phyloP scores from a whole-genome alignment of 2,329 filamentous ascomycete genomes.

The Tolypocladium inflatum region DNA sequence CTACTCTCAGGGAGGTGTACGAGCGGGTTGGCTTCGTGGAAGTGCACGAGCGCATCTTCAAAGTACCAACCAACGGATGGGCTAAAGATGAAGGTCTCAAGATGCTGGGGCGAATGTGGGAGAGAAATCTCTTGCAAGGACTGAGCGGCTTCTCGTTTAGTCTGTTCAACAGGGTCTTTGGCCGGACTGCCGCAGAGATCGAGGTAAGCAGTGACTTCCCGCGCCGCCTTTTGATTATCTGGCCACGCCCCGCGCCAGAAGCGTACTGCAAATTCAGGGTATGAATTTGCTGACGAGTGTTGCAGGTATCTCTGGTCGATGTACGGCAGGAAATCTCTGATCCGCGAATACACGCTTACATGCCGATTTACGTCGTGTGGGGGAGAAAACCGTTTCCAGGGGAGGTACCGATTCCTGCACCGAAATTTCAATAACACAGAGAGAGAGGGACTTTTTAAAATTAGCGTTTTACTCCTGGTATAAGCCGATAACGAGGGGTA shows the following conservation, averaged over 20 bases:
- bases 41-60: slow-evolving; percentile 41
- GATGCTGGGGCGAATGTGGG: slow-evolving; percentile 35
- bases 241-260: not conserved
- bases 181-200: slow-evolving; percentile 33
- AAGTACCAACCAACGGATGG: slow-evolving; percentile 46
- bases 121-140: slow-evolving; percentile 30
- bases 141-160: slow-evolving; percentile 34
- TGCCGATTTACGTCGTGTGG: slow-evolving; percentile 39
- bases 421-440: not conserved
- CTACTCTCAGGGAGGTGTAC: slow-evolving; percentile 25
- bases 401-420: slow-evolving; percentile 11
- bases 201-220: slow-evolving; percentile 26
- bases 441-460: too few species aligned
- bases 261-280: not conserved
- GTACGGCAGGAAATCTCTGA: slow-evolving; percentile 38
- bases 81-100: slow-evolving; percentile 34
- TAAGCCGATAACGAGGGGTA: not conserved
- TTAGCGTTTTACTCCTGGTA: not conserved
- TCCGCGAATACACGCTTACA: slow-evolving; percentile 36
- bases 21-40: slow-evolving; percentile 45
- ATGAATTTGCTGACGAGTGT: not conserved
- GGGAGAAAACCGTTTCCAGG: slow-evolving; percentile 37
- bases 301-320: slow-evolving; percentile 36
- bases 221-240: not conserved
- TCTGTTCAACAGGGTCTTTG: slow-evolving; percentile 30